phyloP scores from a whole-genome alignment of 2,329 filamentous ascomycete species.

The Colletotrichum sp. region DNA sequence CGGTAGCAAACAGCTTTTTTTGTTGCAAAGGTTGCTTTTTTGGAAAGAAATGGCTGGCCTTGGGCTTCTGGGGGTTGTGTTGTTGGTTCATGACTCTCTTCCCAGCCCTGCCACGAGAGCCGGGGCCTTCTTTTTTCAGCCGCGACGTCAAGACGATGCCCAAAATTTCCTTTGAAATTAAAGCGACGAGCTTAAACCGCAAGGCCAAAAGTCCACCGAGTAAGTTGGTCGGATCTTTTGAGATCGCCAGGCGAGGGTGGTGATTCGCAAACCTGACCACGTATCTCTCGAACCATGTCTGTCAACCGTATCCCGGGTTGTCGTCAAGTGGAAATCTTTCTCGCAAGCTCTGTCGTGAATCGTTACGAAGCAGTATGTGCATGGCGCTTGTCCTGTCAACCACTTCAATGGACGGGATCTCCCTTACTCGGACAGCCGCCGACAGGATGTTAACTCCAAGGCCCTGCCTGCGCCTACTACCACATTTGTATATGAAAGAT shows the following conservation, averaged over 20 bases:
- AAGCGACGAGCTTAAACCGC: not conserved
- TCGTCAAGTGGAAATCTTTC: not conserved
- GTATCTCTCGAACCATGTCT: not conserved
- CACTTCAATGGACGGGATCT: not conserved
- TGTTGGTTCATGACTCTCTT: not conserved
- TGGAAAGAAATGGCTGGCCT: not conserved
- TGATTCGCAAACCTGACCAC: not conserved
- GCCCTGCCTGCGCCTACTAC: not conserved
- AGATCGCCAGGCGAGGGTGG: not conserved
- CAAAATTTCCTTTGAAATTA: not conserved
- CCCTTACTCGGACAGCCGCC: slow-evolving; percentile 4
- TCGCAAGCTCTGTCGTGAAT: not conserved
- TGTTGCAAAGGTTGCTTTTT: not conserved
- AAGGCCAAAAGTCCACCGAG: not conserved
- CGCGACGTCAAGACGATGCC: not conserved
- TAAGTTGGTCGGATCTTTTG: not conserved
- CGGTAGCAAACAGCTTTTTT: not conserved
- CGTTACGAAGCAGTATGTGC: not conserved
- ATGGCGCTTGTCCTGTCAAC: not conserved
- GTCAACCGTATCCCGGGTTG: not conserved
- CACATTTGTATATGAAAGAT: not conserved
- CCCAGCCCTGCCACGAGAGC: slow-evolving; percentile 1
- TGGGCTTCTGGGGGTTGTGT: not conserved
- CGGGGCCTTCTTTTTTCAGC: not conserved
- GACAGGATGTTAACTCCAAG: not conserved